A percentile compares a stretch with the other conserved stretches of the same genome.
Evolutionary conservation across 441 rosid species (phyloP).

Genomic region (Populus hybrid): DNA sequence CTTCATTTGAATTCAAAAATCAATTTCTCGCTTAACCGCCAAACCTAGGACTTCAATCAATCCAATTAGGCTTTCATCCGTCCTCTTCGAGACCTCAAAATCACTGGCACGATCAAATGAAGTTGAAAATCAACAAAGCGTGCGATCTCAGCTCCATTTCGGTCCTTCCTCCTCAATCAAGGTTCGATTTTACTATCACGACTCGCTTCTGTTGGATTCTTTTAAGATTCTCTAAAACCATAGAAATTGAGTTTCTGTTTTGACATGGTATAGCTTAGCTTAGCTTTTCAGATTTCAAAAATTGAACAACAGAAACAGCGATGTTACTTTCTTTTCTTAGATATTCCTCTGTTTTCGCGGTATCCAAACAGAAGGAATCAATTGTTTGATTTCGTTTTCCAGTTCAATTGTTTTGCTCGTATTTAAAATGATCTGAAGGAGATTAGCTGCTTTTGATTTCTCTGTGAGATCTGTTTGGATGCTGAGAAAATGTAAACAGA

Average conservation of each 20-base stretch:
- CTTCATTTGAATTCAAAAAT: not conserved
- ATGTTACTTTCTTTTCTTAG: not conserved
- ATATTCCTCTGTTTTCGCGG: not conserved
- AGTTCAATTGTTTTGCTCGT: not conserved
- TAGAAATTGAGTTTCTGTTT: not conserved
- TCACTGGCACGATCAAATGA: conserved; percentile 37
- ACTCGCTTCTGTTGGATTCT: conserved; percentile 14
- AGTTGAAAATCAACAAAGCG: conserved; percentile 87
- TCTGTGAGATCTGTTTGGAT: conserved; percentile 10
- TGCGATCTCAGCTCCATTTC: conserved; percentile 84
- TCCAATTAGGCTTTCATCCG: conserved; percentile 5
- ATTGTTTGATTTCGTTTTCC: not conserved
- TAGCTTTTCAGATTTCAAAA: conserved; percentile 2
- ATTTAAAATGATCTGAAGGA: not conserved
- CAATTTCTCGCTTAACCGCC: not conserved
- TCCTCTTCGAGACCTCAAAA: conserved; percentile 2
- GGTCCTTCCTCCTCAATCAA: conserved; percentile 75
- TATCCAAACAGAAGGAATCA: not conserved
- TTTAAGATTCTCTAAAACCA: not conserved
- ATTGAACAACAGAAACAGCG: not conserved
- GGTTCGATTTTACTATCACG: conserved; percentile 37
- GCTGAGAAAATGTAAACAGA: not conserved
- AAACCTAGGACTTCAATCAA: not conserved
- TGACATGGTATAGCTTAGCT: not conserved
- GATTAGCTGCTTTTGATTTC: not conserved